Percentiles rank a stretch among this genome's conserved stretches.
Conservation (phyloP, 169 alveolate genomes). For the Plasmodium knowlesi region DNA sequence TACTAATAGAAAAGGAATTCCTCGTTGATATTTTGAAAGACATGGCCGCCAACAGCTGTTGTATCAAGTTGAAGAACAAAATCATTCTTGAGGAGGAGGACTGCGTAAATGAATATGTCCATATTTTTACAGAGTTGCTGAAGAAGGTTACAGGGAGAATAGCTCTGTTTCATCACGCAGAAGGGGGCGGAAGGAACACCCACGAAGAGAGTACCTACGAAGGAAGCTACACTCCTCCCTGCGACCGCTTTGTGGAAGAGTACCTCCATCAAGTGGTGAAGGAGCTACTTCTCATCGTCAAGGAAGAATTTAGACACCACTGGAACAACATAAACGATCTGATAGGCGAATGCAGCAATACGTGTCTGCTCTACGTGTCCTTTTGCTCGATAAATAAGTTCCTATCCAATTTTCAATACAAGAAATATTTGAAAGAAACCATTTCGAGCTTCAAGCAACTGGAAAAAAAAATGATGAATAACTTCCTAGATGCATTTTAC, state of each 20-base stretch:
- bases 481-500: conserved; percentile 69
- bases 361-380: conserved; percentile 64
- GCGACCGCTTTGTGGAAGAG: conserved; percentile 22
- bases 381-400: conserved; percentile 22
- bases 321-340: conserved; percentile 69
- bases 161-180: not conserved
- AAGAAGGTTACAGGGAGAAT: not conserved
- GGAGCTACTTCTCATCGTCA: conserved; percentile 38
- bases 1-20: conserved; percentile 42
- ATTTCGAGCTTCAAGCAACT: conserved; percentile 19
- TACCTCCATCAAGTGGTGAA: conserved; percentile 47
- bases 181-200: not conserved
- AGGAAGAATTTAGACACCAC: conserved; percentile 63
- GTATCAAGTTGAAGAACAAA: conserved; percentile 56
- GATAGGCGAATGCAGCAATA: conserved; percentile 31
- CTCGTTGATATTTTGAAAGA: conserved; percentile 45
- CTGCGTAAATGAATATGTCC: conserved; percentile 60
- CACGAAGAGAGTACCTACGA: not conserved
- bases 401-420: conserved; percentile 12
- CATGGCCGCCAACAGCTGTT: conserved; percentile 44
- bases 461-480: conserved; percentile 65
- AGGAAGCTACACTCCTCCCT: not conserved
- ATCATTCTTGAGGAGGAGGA: conserved; percentile 53
- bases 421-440: conserved; percentile 40
- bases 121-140: conserved; percentile 29